phyloP scores from a whole-genome alignment of 345 rosid species.

The Trapa bicornis region DNA sequence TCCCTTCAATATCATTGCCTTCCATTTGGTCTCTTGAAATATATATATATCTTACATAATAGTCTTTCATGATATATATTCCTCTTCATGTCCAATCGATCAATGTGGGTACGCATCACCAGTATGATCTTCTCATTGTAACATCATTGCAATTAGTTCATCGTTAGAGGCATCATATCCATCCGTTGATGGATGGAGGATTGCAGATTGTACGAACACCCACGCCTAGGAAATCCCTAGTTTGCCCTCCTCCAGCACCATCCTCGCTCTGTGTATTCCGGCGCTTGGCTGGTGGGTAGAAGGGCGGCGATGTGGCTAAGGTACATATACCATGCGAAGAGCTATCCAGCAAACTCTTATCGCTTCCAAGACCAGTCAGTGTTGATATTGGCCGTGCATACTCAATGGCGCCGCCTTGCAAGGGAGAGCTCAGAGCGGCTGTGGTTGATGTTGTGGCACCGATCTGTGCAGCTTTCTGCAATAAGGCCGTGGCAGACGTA shows the following conservation, averaged over 20 bases:
- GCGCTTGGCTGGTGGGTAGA: slow-evolving; percentile 47
- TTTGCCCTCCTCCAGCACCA: slow-evolving; percentile 48
- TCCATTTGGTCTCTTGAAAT: too few species aligned
- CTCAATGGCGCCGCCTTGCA: slow-evolving; percentile 23
- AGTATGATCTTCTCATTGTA: background rate
- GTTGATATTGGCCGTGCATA: slow-evolving; percentile 20
- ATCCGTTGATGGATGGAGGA: slow-evolving; percentile 54
- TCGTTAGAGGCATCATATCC: slow-evolving; percentile 46
- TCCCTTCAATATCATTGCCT: background rate
- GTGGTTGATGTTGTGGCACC: slow-evolving; percentile 38
- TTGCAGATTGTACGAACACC: slow-evolving; percentile 48
- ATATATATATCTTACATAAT: too few species aligned
- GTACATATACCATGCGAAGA: slow-evolving; percentile 19
- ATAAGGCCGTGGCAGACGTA: slow-evolving; percentile 90
- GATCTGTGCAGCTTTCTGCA: slow-evolving; percentile 88
- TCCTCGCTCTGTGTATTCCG: slow-evolving; percentile 25
- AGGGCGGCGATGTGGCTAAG: slow-evolving; percentile 31
- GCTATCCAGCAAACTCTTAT: slow-evolving; percentile 19
- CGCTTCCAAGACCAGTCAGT: slow-evolving; percentile 10
- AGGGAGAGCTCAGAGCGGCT: slow-evolving; percentile 6
- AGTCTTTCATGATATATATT: background rate
- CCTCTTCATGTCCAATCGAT: background rate
- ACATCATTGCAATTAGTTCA: slow-evolving; percentile 2
- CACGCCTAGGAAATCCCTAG: slow-evolving; percentile 88
- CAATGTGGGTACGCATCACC: slow-evolving; percentile 11